Conservation (phyloP, 2,329 filamentous ascomycete genomes). For the Aureobasidium lini region DNA sequence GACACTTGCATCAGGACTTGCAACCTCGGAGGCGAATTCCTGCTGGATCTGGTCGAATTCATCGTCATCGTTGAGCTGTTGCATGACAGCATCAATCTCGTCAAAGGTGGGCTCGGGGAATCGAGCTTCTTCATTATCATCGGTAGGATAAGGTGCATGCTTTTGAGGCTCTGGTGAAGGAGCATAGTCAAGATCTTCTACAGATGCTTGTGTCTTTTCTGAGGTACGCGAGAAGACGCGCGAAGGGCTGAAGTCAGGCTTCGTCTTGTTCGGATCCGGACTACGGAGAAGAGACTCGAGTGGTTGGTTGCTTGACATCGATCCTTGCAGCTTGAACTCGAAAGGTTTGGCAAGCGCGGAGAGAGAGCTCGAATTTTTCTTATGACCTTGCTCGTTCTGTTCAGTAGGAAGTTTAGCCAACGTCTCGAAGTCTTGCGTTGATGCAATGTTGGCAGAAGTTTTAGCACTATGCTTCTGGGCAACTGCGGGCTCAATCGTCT, state of each 20-base stretch:
- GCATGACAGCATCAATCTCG: conserved; percentile 90
- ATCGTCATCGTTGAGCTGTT: conserved; percentile 66
- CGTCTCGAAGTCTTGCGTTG: neutral
- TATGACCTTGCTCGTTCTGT: conserved; percentile 4
- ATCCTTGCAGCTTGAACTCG: conserved; percentile 26
- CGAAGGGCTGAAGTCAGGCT: conserved; percentile 17
- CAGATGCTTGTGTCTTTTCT: neutral
- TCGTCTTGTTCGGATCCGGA: conserved; percentile 7
- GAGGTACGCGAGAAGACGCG: conserved; percentile 15
- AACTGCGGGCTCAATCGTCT: neutral
- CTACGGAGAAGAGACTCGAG: neutral
- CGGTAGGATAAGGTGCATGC: conserved; percentile 29
- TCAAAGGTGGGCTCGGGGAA: conserved; percentile 52
- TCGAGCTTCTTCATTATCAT: conserved; percentile 26
- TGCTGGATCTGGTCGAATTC: neutral
- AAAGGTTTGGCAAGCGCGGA: conserved; percentile 69
- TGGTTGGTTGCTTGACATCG: conserved; percentile 2
- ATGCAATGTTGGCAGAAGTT: neutral
- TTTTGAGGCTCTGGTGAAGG: conserved; percentile 23
- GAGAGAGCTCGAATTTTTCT: conserved; percentile 41
- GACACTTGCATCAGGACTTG: conserved; percentile 2
- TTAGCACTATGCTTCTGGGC: neutral
- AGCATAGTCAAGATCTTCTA: conserved; percentile 7
- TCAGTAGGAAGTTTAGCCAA: neutral
- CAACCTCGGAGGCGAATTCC: conserved; percentile 36